phyloP scores from a whole-genome alignment of 1,284 basidiomycete genomes.

The Apiotrichum akiyoshidainum region DNA sequence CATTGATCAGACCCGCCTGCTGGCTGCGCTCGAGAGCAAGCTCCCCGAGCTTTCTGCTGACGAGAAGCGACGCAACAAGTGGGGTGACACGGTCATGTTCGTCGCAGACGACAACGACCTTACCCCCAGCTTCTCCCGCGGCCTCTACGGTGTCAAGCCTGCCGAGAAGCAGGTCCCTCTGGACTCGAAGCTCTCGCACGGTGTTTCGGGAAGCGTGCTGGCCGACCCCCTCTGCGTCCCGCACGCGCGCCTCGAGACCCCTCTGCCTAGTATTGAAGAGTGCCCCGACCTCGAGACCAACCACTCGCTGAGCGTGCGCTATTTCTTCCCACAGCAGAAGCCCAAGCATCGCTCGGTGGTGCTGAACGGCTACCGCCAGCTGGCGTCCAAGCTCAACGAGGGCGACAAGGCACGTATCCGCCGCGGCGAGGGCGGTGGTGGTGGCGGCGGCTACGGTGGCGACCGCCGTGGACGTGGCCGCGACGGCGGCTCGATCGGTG shows the following conservation, averaged over 20 bases:
- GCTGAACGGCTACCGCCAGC: conserved; percentile 68
- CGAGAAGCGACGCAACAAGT: conserved; percentile 76
- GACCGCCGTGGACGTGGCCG: conserved; percentile 32
- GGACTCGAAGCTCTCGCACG: conserved; percentile 67
- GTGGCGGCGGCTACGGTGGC: conserved; percentile 39
- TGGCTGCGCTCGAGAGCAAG: conserved; percentile 74
- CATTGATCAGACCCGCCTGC: conserved; percentile 80
- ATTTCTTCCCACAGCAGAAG: conserved; percentile 83
- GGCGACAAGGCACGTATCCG: conserved; percentile 69
- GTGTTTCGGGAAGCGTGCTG: conserved; percentile 74
- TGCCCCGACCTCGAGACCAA: conserved; percentile 79
- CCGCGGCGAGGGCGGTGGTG: conserved; percentile 50
- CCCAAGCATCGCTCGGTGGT: conserved; percentile 81
- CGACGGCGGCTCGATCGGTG: conserved; percentile 13
- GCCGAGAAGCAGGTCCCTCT: conserved; percentile 61
- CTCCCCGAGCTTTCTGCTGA: conserved; percentile 74
- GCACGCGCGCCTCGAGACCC: conserved; percentile 81
- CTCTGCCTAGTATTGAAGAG: conserved; percentile 54
- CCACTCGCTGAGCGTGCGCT: conserved; percentile 78
- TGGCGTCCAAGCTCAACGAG: conserved; percentile 63
- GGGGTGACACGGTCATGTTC: conserved; percentile 82
- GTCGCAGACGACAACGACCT: conserved; percentile 79
- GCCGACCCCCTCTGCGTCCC: conserved; percentile 87
- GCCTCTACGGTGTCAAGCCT: conserved; percentile 80
- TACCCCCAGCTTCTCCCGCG: conserved; percentile 74